Conservation (phyloP, 306 rosid genomes). For the Fagus sylvatica region DNA sequence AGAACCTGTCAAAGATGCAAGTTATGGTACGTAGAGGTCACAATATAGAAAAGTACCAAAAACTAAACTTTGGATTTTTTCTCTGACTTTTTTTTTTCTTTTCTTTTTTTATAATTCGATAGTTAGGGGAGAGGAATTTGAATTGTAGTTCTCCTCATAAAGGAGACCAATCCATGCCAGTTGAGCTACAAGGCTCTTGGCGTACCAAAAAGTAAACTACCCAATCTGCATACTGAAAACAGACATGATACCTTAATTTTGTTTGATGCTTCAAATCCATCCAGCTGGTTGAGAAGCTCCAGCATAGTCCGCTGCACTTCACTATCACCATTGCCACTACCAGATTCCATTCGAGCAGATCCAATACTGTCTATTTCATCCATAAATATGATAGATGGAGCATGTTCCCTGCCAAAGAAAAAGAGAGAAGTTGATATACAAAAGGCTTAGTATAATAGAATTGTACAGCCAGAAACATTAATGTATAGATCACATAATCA, state of each 20-base stretch:
- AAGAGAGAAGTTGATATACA: conserved; percentile 1
- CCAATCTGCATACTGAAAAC: neutral
- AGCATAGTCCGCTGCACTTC: conserved; percentile 98
- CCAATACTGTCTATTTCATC: conserved; percentile 99
- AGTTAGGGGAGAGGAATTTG: too few species aligned
- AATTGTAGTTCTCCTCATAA: too few species aligned
- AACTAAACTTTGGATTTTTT: neutral
- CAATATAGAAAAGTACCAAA: neutral
- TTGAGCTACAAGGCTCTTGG: too few species aligned
- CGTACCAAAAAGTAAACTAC: neutral
- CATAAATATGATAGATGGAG: conserved; percentile 97
- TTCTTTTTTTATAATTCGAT: too few species aligned
- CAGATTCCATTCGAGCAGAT: conserved; percentile 99
- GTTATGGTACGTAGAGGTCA: neutral
- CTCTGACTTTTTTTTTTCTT: too few species aligned
- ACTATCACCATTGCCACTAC: conserved; percentile 99
- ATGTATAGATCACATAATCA: neutral
- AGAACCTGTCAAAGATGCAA: conserved; percentile 58
- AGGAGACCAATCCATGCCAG: too few species aligned
- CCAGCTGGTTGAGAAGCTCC: conserved; percentile 98
- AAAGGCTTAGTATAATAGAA: neutral
- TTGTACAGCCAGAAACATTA: neutral
- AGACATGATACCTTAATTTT: conserved; percentile 77
- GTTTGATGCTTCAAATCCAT: conserved; percentile 99
- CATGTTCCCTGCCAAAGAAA: conserved; percentile 77